Evolutionary conservation across 768 basidiomycete genomes (phyloP), one percentile per base, ranked within the genome.

Genomic region (Kwoniella mangroviensis): DNA sequence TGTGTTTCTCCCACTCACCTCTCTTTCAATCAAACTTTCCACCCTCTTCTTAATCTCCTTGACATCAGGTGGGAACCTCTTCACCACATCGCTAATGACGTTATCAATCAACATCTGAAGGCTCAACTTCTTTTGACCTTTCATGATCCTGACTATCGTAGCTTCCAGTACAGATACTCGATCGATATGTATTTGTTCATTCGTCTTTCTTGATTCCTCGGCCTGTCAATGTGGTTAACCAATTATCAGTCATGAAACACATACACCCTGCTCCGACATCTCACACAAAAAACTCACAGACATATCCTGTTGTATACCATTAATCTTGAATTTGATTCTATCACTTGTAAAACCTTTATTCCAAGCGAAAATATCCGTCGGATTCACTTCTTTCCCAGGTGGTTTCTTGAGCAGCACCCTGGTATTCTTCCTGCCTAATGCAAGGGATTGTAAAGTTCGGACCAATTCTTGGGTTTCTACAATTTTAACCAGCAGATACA

Each of bases 111-210:
- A 86, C 73, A 90, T 87, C 75, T 91, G 89, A 76, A 93, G 89
- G 26, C 85, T 86, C 83, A 96, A 85, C 83, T 91, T 91, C 84
- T 96, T 98, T 75, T 89, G 88, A 2, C 89, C 90, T 82, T 98
- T 98, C 94, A 98, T 95, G 78, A 96, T 89, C 6, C 97, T 87
- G 42, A 99, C 96, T 75, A 99, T 95, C 22, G 95, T 95, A 0
- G 94, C 94, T 74, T 98, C 94, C 15, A 98, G 86, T 68, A 90
- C 89, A 76, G 90, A 88, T 70, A 90, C 90, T 69, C 96, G 88
- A 82, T 98, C 94, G 43, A 90, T 89, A 73, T 95, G 92, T 49
- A 99, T 93, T 56, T 90, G 87, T 1, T 86, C 87, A 77, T 93
- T 92, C 5, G 93, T 95, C 66, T 89, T 88, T 69, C 88, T 87